Base-by-base conservation (phyloP, 2,329 filamentous ascomycete species). In the Dothidotthia symphoricarpi region DNA sequence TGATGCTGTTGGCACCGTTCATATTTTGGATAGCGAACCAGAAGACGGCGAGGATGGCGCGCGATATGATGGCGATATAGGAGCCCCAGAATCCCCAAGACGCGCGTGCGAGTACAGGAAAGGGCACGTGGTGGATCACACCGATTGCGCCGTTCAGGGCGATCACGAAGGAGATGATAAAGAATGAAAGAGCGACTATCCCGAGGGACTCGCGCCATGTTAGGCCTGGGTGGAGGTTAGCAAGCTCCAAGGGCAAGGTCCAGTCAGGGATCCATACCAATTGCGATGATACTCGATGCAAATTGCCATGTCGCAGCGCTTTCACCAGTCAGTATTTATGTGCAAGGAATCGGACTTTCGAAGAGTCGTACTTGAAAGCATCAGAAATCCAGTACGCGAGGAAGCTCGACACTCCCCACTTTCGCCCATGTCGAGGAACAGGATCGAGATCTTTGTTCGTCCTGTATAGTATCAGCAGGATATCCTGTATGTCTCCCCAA, bases 21-120 rank as follows among this genome's bases (percentile, higher is more conserved):
- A 80, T 78, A 27, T 77, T 79, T 49, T 85, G 80, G 31, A 85
- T 82, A 0, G 81, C 80, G 36, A 84, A 79, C 83, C 77, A 80
- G 61, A 81, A 78, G 13, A 79, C 57, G 4, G 76, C 76, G 3
- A 80, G 70, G 39, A 80, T 73, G 26, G 71, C 69, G 9, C 76
- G 69, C 0, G 73, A 76, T 6, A 79, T 51, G 35, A 80, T 75
- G 16, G 75, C 70, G 25, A 80, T 65, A 51, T 77, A 77, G 16
- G 72, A 75, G 36, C 76, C 75, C 69, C 72, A 78, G 62, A 78
- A 80, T 0, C 77, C 77, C 69, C 76, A 81, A 32, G 70, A 73
- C 3, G 76, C 74, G 31, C 77, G 73, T 0, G 74, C 72, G 16
- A 78, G 71, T 7, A 80, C 76, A 1, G 77, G 75, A 50, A 80